Percentiles rank a stretch among this genome's conserved stretches.
Evolutionary conservation across 345 rosid genomes (phyloP).

Genomic region (Jatropha curcas): DNA sequence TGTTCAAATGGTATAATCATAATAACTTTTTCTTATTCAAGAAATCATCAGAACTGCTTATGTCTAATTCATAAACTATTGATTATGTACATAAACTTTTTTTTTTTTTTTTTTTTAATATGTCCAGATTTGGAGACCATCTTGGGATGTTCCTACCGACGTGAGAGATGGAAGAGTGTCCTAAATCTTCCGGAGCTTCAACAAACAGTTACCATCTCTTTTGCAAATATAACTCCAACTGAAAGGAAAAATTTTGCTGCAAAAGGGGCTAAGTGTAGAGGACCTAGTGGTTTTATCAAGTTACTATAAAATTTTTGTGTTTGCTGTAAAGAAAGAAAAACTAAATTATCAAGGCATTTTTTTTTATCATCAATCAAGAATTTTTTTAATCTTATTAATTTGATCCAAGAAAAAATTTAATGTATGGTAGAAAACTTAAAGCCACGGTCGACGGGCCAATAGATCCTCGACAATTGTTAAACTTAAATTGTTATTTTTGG

Average conservation of each 20-base stretch:
- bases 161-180: constrained; percentile 73
- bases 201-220: constrained; percentile 41
- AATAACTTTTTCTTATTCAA: background rate
- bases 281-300: constrained; percentile 62
- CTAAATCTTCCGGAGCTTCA: constrained; percentile 22
- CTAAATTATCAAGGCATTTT: no score
- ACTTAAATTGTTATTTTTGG: background rate
- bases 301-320: no score
- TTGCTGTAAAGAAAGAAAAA: no score
- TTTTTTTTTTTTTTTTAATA: no score
- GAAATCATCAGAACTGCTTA: background rate
- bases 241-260: constrained; percentile 36
- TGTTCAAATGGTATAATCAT: constrained; percentile 30
- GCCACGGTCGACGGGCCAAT: no score
- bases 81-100: no score
- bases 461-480: no score
- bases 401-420: no score
- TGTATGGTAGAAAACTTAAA: no score
- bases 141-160: constrained; percentile 53
- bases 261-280: constrained; percentile 48
- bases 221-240: constrained; percentile 28
- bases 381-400: no score
- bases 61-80: background rate
- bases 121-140: constrained; percentile 62
- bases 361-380: no score